These are phyloP conservation scores for Sporothrix luriei DNA, from an alignment of 2,329 filamentous ascomycete genomes.

Conservation along the genomic window DNA sequence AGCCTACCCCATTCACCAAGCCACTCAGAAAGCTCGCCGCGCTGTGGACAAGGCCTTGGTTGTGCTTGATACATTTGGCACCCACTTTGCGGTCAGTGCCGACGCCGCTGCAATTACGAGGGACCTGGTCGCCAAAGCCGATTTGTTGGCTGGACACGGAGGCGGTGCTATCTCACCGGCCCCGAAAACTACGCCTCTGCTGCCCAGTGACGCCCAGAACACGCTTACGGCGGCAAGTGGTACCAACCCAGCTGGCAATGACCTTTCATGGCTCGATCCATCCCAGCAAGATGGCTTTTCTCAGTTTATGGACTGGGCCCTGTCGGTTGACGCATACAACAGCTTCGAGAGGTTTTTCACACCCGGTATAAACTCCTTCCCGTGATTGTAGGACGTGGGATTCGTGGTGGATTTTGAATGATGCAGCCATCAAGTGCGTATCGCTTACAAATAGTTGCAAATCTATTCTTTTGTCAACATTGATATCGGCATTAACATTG, in stretches of 20 bases:
- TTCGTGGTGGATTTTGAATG: too few relatives aligned
- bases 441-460: too few relatives aligned
- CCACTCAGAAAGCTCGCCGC: not conserved
- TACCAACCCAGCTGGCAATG: not conserved
- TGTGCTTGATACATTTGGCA: not conserved
- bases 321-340: slow-evolving; percentile 37
- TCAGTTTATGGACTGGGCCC: slow-evolving; percentile 40
- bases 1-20: slow-evolving; percentile 6
- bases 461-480: too few relatives aligned
- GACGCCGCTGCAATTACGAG: slow-evolving; percentile 3
- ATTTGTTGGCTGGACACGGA: not conserved
- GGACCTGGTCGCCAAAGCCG: not conserved
- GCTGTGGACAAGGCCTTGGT: slow-evolving; percentile 9
- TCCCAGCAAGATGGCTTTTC: slow-evolving; percentile 23
- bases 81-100: not conserved
- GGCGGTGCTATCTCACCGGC: not conserved
- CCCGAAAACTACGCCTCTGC: not conserved
- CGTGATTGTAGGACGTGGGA: too few relatives aligned
- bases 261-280: slow-evolving; percentile 38
- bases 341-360: slow-evolving; percentile 38
- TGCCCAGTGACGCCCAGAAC: not conserved
- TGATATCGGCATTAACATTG: too few relatives aligned
- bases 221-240: not conserved
- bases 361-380: not conserved
- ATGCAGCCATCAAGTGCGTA: too few relatives aligned